Conservation (phyloP, 2,329 filamentous ascomycete genomes). For the Bertia moriformis region DNA sequence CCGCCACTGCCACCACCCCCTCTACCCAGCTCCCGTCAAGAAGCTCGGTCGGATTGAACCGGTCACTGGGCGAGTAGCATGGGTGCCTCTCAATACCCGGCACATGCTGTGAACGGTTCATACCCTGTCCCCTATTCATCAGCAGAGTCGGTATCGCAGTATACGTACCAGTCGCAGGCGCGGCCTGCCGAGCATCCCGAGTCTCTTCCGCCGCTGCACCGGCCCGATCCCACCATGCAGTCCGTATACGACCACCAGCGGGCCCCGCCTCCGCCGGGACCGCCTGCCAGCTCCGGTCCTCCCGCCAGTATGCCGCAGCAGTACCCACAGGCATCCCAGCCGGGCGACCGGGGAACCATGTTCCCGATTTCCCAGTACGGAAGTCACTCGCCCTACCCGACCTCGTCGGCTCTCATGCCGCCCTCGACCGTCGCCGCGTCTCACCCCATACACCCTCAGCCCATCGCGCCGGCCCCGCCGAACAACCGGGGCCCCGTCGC, state of each 20-base stretch:
- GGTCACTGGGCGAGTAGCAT: neutral
- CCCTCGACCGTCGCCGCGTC: constrained; percentile 47
- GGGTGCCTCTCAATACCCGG: neutral
- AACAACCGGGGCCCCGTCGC: constrained; percentile 33
- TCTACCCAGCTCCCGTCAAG: too few species aligned
- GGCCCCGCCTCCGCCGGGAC: neutral
- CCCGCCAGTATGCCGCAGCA: too few species aligned
- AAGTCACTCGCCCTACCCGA: constrained; percentile 25
- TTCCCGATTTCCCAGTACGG: neutral
- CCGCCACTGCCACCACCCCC: too few species aligned
- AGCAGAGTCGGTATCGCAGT: neutral
- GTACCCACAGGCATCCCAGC: too few species aligned
- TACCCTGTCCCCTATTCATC: neutral
- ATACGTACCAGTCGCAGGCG: neutral
- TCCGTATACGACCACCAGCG: constrained; percentile 4
- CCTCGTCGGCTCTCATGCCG: constrained; percentile 47
- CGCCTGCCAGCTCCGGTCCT: neutral
- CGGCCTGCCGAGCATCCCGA: neutral
- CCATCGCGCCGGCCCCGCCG: constrained; percentile 60
- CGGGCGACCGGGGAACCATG: neutral
- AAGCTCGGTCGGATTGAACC: too few species aligned
- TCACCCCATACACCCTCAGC: constrained; percentile 45
- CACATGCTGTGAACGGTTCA: neutral
- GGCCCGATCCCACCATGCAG: constrained; percentile 6
- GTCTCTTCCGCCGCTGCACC: neutral